Percentiles rank a stretch among this genome's conserved stretches.
These are phyloP conservation scores for Neostapfia colusana DNA, from an alignment of 176 grass and related monocot genomes.

Conservation along the genomic window DNA sequence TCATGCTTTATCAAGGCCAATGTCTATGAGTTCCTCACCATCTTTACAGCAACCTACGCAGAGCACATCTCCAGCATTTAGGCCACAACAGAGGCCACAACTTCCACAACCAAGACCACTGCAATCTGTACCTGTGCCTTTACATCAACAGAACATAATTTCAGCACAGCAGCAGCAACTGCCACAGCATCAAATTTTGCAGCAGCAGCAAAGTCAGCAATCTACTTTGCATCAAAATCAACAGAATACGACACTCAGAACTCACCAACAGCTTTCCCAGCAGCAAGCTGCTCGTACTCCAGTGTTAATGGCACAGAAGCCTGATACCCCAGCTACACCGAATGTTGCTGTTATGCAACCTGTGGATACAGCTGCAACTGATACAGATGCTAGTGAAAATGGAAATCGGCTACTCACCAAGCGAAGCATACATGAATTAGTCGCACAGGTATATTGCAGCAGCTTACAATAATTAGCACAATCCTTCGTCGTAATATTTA, in stretches of 20 bases:
- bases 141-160: constrained; percentile 55
- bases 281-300: constrained; percentile 60
- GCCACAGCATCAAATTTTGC: constrained; percentile 39
- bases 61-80: constrained; percentile 55
- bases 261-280: constrained; percentile 50
- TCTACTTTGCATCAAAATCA: constrained; percentile 52
- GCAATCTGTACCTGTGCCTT: constrained; percentile 42
- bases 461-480: neutral
- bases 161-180: constrained; percentile 43
- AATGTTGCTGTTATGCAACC: constrained; percentile 33
- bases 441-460: constrained; percentile 56
- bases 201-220: constrained; percentile 37
- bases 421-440: constrained; percentile 87
- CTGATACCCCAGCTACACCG: constrained; percentile 37
- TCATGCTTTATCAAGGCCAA: constrained; percentile 57
- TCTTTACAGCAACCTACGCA: constrained; percentile 54
- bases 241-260: constrained; percentile 45
- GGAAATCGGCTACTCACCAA: constrained; percentile 69
- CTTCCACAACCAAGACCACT: constrained; percentile 67
- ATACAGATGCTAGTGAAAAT: constrained; percentile 54
- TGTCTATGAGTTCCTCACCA: constrained; percentile 53
- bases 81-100: constrained; percentile 72
- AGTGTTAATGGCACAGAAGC: constrained; percentile 45
- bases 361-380: neutral
- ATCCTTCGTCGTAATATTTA: neutral